Evolutionary conservation across 495 filamentous ascomycete species (phyloP), one percentile per base, ranked within the genome.

Genomic region (Hypoxylon cercidicola): DNA sequence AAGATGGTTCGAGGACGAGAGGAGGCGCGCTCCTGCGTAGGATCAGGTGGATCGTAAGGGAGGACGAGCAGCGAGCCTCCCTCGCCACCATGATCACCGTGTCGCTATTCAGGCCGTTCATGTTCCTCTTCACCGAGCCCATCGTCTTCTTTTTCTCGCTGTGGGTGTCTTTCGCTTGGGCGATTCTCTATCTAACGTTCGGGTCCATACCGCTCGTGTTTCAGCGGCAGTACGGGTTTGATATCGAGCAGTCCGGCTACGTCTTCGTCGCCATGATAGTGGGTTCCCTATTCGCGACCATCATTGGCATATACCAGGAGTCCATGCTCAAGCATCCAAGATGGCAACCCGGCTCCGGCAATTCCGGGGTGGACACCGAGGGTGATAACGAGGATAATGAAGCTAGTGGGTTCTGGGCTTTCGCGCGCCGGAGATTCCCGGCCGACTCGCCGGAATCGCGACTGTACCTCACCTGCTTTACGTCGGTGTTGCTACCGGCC

Each of bases 91-190:
- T 94, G 87, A 89, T 97, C 53, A 78, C 80, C 23, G 85, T 92
- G 21, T 95, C 92, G 0, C 76, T 91, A 19, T 90, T 86, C 46
- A 84, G 93, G 12, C 93, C 93, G 4, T 96, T 97, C 76, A 85
- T 91, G 58, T 82, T 98, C 28, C 88, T 98, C 19, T 78, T 91
- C 68, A 97, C 93, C 10, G 94, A 97, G 67, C 91, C 93, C 0
- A 92, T 97, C 11, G 93, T 97, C 16, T 97, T 97, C 78, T 96
- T 90, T 79, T 98, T 97, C 76, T 93, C 90, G 19, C 79, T 96
- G 12, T 97, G 94, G 94, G 87, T 91, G 4, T 81, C 92, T 6
- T 97, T 97, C 75, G 88, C 86, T 48, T 98, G 93, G 94, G 93
- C 89, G 1, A 85, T 96, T 0, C 83, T 98, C 0, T 97, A 97